A percentile compares a stretch with the other conserved stretches of the same genome.
phyloP scores from a whole-genome alignment of 345 rosid genomes.

The Geranium rotundifolium region DNA sequence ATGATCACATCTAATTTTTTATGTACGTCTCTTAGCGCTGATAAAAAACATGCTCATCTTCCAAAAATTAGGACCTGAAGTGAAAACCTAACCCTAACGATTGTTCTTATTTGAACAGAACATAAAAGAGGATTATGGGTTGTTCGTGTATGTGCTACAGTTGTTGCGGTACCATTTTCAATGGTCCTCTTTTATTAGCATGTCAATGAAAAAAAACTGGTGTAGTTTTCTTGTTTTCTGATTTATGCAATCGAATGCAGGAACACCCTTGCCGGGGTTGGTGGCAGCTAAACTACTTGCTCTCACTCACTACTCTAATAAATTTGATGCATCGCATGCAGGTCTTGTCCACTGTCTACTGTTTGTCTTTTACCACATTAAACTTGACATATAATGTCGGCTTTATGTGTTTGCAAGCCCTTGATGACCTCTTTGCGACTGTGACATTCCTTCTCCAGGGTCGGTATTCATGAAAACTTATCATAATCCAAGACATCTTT shows the following conservation, averaged over 20 bases:
- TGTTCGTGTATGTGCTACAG: slow-evolving; percentile 38
- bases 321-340: slow-evolving; percentile 73
- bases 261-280: slow-evolving; percentile 69
- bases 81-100: too few species aligned
- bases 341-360: slow-evolving; percentile 2
- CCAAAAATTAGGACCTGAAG: too few species aligned
- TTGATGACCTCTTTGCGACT: slow-evolving; percentile 77
- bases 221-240: too few species aligned
- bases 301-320: slow-evolving; percentile 54
- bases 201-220: too few species aligned
- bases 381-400: background rate
- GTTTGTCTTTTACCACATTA: slow-evolving; percentile 1
- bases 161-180: slow-evolving; percentile 44
- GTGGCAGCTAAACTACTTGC: slow-evolving; percentile 73
- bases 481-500: slow-evolving; percentile 68
- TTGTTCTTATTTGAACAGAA: too few species aligned
- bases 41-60: too few species aligned
- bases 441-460: slow-evolving; percentile 63
- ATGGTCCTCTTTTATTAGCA: too few species aligned
- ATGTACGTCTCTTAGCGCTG: too few species aligned
- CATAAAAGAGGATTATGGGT: slow-evolving; percentile 82
- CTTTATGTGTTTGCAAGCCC: slow-evolving; percentile 32
- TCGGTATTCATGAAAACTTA: slow-evolving; percentile 76
- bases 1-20: too few species aligned
- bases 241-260: too few species aligned